Evolutionary conservation across 371 early-diverging fungal genomes (phyloP), one percentile per base, ranked within the genome.

Genomic region (Mucor racemosus): DNA sequence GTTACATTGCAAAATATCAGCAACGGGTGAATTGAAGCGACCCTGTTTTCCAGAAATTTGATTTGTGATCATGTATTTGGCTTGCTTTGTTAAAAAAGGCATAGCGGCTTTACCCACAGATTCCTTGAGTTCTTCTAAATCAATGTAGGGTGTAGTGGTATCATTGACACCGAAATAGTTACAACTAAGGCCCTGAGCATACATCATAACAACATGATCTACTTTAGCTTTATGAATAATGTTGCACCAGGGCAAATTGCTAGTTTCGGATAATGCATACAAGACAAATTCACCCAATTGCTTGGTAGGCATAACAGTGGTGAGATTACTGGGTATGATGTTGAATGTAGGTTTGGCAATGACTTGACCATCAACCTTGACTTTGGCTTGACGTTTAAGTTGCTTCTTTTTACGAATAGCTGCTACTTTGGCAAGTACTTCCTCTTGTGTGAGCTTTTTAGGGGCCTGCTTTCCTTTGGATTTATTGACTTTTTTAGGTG

Each of bases 251-350:
- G 65, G 34, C n/a, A 79, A 75, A 10, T 68, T 60, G 10, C 57
- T 48, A 0, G 73, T 73, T 33, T 79, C 72, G 8, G 78, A 67
- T 35, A 83, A 42, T 9, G 73, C 70, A 55, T 76, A 79, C 4
- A 79, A 48, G 3, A 83, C 60, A 39, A 76, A 76, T 26, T 80
- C 72, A 7, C 79, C 79, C 14, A 83, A 57, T 15, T 75, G 67
- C 6, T 62, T 67, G 7, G 74, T 67, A 0, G 62, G 56, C 5
- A 83, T 42, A 0, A 61, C 21, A 7, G 71, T 53, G 3, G 60
- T 41, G n/a, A 80, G 48, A 7, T 56, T 40, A 1, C 60, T 41
- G 3, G 73, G 72, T n/a, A 65, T 57, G 10, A 80, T 14, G 7
- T 67, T 63, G 15, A 83, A 57, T 3, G 46, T 44, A 5, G 79